phyloP scores from a whole-genome alignment of 1,139 yeast genomes.

The Geotrichum siamense region DNA sequence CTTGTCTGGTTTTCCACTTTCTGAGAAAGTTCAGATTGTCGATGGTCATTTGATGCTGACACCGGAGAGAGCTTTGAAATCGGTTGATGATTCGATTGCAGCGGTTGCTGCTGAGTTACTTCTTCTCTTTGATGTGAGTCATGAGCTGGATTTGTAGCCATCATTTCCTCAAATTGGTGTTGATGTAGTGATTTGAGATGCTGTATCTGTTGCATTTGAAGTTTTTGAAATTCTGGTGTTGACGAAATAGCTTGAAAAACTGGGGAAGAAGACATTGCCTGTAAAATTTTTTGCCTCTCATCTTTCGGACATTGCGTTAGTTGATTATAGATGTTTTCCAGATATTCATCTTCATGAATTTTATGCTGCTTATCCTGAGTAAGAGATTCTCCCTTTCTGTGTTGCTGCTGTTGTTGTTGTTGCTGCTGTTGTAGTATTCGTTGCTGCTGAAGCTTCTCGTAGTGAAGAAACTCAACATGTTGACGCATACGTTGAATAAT shows the following conservation, averaged over 20 bases:
- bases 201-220: slow-evolving; percentile 5
- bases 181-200: slow-evolving; percentile 12
- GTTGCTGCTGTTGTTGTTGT: too few species aligned
- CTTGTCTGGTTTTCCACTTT: background rate
- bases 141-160: background rate
- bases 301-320: slow-evolving; percentile 3
- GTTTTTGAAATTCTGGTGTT: slow-evolving; percentile 5
- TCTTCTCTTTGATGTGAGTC: slow-evolving; percentile 15
- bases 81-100: background rate
- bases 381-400: background rate
- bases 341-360: background rate
- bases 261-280: slow-evolving; percentile 1
- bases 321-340: slow-evolving; percentile 2
- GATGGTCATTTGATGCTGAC: background rate
- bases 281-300: background rate
- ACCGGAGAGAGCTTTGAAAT: background rate
- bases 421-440: too few species aligned
- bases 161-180: slow-evolving; percentile 9
- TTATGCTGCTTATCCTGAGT: background rate
- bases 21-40: too few species aligned
- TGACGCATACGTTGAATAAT: slow-evolving; percentile 16
- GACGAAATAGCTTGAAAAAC: background rate
- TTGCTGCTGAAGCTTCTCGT: slow-evolving; percentile 9
- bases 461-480: slow-evolving; percentile 11
- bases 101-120: background rate